Conservation (phyloP, 768 basidiomycete genomes). For the Galerina sulciceps region DNA sequence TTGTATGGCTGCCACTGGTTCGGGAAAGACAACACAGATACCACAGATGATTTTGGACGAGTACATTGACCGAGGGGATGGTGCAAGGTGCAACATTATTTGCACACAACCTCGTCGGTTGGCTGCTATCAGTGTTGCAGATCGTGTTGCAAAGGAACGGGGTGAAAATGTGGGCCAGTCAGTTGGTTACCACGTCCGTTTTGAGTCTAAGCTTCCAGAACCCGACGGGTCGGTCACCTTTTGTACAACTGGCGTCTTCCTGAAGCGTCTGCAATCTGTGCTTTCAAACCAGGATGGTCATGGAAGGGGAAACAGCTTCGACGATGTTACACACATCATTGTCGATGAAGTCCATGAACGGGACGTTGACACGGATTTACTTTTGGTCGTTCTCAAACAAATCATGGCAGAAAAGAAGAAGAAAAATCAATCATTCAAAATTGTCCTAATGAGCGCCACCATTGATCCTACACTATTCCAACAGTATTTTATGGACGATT, state of each 20-base stretch:
- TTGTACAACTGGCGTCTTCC: slow-evolving; percentile 91
- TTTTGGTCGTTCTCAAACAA: slow-evolving; percentile 88
- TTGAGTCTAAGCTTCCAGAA: slow-evolving; percentile 80
- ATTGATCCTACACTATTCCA: slow-evolving; percentile 92
- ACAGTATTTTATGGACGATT: slow-evolving; percentile 76
- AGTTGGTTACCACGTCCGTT: slow-evolving; percentile 92
- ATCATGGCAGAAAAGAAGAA: slow-evolving; percentile 75
- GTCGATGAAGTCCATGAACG: slow-evolving; percentile 98
- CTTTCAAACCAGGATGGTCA: slow-evolving; percentile 50
- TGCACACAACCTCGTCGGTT: slow-evolving; percentile 94
- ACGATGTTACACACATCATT: slow-evolving; percentile 85
- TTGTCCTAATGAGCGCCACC: slow-evolving; percentile 95
- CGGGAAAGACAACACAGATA: slow-evolving; percentile 94
- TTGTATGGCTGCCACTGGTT: slow-evolving; percentile 88
- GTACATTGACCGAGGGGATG: slow-evolving; percentile 76
- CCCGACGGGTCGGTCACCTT: slow-evolving; percentile 87
- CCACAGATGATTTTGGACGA: slow-evolving; percentile 92
- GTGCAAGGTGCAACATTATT: slow-evolving; percentile 84
- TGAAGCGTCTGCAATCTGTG: slow-evolving; percentile 82
- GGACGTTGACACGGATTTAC: slow-evolving; percentile 89
- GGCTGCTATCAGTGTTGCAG: slow-evolving; percentile 90
- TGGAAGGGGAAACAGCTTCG: slow-evolving; percentile 44
- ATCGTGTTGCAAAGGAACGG: slow-evolving; percentile 89
- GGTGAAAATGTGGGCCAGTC: slow-evolving; percentile 71
- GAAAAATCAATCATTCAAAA: slow-evolving; percentile 74